Conservation (phyloP, 2,329 filamentous ascomycete genomes). For the Aspergillus terreus region DNA sequence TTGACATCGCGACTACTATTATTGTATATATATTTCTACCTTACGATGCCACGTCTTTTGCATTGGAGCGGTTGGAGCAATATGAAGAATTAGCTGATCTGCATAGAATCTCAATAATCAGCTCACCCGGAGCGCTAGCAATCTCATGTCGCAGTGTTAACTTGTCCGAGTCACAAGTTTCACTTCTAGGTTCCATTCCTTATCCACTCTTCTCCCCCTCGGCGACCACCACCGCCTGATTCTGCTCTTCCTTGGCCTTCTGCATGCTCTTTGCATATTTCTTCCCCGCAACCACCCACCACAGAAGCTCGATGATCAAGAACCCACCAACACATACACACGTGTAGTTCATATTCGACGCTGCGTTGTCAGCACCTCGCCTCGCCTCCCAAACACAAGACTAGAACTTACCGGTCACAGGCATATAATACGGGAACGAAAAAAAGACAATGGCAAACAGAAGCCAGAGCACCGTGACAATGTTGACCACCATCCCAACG, state of each 20-base stretch:
- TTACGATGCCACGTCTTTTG: conserved; percentile 8
- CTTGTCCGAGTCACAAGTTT: too few species aligned
- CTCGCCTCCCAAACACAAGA: background rate
- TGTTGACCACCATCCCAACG: conserved; percentile 42
- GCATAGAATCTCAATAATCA: background rate
- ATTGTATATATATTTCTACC: background rate
- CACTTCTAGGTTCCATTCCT: background rate
- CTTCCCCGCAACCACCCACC: conserved; percentile 44
- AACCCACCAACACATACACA: conserved; percentile 46
- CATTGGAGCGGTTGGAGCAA: background rate
- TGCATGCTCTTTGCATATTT: conserved; percentile 38
- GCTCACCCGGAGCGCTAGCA: too few species aligned
- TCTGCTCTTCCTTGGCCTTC: conserved; percentile 57
- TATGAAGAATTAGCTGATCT: background rate
- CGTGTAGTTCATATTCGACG: conserved; percentile 48
- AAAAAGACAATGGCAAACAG: conserved; percentile 50
- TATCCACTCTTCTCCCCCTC: conserved; percentile 2
- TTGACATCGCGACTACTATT: conserved; percentile 7
- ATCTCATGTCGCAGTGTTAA: too few species aligned
- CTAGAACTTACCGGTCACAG: conserved; percentile 24
- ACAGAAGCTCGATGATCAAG: conserved; percentile 34
- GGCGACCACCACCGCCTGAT: conserved; percentile 13
- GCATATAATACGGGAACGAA: conserved; percentile 40
- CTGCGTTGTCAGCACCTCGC: conserved; percentile 6
- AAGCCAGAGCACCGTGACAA: conserved; percentile 46